Conservation (phyloP, 2,329 filamentous ascomycete genomes). For the Zalaria sp. region DNA sequence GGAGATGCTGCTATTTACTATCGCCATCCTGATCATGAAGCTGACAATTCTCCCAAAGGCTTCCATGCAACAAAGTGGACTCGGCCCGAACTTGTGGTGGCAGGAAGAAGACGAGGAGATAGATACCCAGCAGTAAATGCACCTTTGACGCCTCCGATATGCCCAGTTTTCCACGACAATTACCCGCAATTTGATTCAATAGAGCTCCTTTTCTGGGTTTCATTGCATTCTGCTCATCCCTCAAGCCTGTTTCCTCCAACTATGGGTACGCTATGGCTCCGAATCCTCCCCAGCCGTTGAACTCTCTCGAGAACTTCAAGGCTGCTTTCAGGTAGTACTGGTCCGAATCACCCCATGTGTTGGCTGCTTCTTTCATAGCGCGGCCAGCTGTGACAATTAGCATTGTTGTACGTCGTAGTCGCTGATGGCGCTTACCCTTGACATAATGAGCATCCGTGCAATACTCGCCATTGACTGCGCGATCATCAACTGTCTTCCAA, state of each 20-base stretch:
- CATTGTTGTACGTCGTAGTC: neutral
- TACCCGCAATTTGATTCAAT: no score
- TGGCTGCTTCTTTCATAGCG: constrained; percentile 58
- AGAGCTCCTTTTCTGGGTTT: no score
- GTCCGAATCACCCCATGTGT: constrained; percentile 59
- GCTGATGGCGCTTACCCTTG: constrained; percentile 43
- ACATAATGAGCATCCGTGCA: constrained; percentile 70
- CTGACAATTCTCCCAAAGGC: constrained; percentile 14
- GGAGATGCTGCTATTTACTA: no score
- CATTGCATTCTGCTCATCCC: no score
- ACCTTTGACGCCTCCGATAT: no score
- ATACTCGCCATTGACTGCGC: constrained; percentile 54
- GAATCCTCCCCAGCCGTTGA: constrained; percentile 48
- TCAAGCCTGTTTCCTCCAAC: no score
- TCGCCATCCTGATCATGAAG: no score
- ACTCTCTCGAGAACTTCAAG: constrained; percentile 59
- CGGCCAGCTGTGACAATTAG: constrained; percentile 41
- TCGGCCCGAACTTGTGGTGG: constrained; percentile 34
- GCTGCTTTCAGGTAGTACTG: constrained; percentile 54
- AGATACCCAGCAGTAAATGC: neutral
- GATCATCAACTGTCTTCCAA: constrained; percentile 65
- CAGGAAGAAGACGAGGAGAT: constrained; percentile 16
- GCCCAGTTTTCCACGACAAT: no score
- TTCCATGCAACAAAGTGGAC: constrained; percentile 32
- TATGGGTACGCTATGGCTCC: neutral